Evolutionary conservation across 1,284 basidiomycete species (phyloP).

Genomic region (Schizophyllum amplum): DNA sequence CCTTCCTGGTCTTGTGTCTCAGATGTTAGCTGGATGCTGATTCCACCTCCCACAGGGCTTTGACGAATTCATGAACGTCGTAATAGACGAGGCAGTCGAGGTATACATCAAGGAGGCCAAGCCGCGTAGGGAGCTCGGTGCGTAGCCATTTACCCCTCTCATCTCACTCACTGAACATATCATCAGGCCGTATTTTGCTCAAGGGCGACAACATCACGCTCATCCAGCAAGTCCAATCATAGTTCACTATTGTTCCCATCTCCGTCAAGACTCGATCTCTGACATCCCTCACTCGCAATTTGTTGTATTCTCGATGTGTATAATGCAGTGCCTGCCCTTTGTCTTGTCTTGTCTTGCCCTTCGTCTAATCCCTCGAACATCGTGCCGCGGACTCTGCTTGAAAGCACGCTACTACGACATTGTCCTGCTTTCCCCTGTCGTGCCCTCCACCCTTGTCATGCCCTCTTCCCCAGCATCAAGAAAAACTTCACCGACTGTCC

Average conservation of each 20-base stretch:
- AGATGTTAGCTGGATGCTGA: constrained; percentile 7
- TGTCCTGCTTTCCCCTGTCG: neutral
- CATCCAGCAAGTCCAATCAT: constrained; percentile 60
- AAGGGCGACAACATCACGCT: constrained; percentile 97
- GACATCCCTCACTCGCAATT: neutral
- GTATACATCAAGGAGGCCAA: constrained; percentile 86
- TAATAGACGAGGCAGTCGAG: constrained; percentile 93
- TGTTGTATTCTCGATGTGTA: neutral
- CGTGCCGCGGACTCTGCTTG: no score
- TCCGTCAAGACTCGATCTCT: neutral
- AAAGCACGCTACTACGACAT: no score
- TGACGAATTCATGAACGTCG: constrained; percentile 99
- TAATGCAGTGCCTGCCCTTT: neutral
- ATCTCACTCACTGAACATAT: constrained; percentile 9
- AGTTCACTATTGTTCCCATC: neutral
- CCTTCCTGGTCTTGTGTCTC: constrained; percentile 6
- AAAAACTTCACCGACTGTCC: neutral
- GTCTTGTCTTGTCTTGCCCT: no score
- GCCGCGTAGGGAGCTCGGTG: constrained; percentile 76
- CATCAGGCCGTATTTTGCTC: constrained; percentile 82
- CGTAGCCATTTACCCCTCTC: constrained; percentile 13
- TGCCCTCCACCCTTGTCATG: neutral
- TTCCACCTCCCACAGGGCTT: constrained; percentile 65
- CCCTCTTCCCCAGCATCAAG: neutral
- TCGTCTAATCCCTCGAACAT: no score